A percentile compares a stretch with the other conserved stretches of the same genome.
Evolutionary conservation across 441 rosid species (phyloP).

Genomic region (Corymbia calophylla): DNA sequence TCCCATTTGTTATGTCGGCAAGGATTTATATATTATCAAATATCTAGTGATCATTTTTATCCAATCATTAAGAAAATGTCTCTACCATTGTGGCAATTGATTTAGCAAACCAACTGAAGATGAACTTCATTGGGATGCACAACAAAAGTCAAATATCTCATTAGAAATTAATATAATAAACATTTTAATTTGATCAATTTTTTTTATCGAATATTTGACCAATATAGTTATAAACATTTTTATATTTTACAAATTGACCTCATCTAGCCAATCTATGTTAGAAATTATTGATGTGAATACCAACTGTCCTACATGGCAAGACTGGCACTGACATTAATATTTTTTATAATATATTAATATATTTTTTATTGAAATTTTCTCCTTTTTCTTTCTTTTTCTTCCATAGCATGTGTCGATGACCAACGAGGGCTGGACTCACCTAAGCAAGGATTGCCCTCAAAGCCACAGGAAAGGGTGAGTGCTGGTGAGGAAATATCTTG

Average conservation of each 20-base stretch:
- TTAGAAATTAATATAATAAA: too few relatives aligned
- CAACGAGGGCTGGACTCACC: background rate
- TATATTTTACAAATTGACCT: fast-evolving
- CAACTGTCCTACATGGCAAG: fast-evolving
- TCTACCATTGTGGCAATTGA: background rate
- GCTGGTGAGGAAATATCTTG: background rate
- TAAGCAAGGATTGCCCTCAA: fast-evolving
- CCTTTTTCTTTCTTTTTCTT: background rate
- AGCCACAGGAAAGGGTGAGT: fast-evolving
- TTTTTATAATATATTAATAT: too few relatives aligned
- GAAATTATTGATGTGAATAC: too few relatives aligned
- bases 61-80: background rate
- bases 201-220: too few relatives aligned
- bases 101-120: background rate
- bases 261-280: fast-evolving
- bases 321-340: fast-evolving
- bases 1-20: background rate
- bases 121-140: background rate
- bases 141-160: background rate
- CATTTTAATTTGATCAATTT: too few relatives aligned
- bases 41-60: background rate
- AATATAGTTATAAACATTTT: too few relatives aligned
- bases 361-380: too few relatives aligned
- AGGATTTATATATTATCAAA: background rate
- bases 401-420: background rate